A percentile compares a stretch with the other conserved stretches of the same genome.
These are phyloP conservation scores for Sporothrix brunneoviolacea DNA, from an alignment of 2,329 filamentous ascomycete species.

Conservation along the genomic window DNA sequence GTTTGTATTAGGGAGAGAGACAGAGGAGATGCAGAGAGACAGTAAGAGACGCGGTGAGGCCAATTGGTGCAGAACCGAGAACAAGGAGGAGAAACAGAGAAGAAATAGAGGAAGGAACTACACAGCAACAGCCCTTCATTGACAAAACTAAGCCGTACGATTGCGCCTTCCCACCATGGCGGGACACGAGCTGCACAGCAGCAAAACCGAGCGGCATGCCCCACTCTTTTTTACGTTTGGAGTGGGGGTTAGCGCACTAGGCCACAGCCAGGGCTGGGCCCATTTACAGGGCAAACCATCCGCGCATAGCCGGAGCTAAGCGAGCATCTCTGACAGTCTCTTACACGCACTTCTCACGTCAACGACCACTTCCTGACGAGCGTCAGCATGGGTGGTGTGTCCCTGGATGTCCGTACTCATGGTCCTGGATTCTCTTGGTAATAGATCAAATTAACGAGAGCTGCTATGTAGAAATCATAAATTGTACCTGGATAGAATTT, in stretches of 20 bases:
- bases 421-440: too few relatives aligned
- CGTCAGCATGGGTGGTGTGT: too few relatives aligned
- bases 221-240: constrained; percentile 6
- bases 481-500: too few relatives aligned
- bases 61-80: not conserved
- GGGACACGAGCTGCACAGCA: not conserved
- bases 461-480: too few relatives aligned
- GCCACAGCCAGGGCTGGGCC: too few relatives aligned
- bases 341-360: too few relatives aligned
- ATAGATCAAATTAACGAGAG: too few relatives aligned
- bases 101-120: not conserved
- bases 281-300: not conserved
- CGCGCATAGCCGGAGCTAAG: constrained; percentile 7
- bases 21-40: not conserved
- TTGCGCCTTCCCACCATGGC: constrained; percentile 8
- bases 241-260: not conserved
- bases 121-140: not conserved
- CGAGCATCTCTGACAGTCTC: too few relatives aligned
- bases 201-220: not conserved
- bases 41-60: too few relatives aligned
- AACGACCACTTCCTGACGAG: too few relatives aligned
- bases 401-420: too few relatives aligned
- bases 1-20: not conserved
- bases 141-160: constrained; percentile 3
- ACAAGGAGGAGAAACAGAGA: not conserved